These are phyloP conservation scores for Candida berthetii DNA, from an alignment of 805 yeast species.

Conservation along the genomic window DNA sequence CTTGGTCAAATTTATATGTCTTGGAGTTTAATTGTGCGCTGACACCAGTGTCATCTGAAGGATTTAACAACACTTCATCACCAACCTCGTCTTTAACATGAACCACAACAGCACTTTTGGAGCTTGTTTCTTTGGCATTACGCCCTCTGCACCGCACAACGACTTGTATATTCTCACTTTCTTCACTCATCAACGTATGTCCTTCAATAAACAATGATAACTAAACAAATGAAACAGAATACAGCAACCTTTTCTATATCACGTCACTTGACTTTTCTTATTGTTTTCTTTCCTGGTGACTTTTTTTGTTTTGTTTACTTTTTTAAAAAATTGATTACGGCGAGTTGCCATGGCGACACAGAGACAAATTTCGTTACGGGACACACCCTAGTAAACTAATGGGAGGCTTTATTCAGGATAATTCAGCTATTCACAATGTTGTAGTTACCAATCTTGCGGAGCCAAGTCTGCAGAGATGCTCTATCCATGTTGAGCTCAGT, in stretches of 20 bases:
- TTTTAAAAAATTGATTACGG: background rate
- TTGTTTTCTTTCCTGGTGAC: background rate
- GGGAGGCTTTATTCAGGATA: too few relatives aligned
- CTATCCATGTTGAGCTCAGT: slow-evolving; percentile 58
- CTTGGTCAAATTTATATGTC: slow-evolving; percentile 70
- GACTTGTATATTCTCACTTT: slow-evolving; percentile 49
- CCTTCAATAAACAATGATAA: too few relatives aligned
- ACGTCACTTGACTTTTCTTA: too few relatives aligned
- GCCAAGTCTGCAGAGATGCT: slow-evolving; percentile 42
- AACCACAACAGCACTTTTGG: slow-evolving; percentile 56
- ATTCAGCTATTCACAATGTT: slow-evolving; percentile 33
- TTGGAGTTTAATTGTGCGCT: slow-evolving; percentile 38
- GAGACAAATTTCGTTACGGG: too few relatives aligned
- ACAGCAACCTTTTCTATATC: too few relatives aligned
- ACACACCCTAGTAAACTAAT: background rate
- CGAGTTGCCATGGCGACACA: background rate
- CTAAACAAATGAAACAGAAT: too few relatives aligned
- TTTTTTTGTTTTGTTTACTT: background rate
- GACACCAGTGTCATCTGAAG: slow-evolving; percentile 31
- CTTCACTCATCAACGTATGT: slow-evolving; percentile 9
- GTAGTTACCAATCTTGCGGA: slow-evolving; percentile 45
- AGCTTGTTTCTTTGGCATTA: slow-evolving; percentile 47
- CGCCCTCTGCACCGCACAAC: slow-evolving; percentile 62
- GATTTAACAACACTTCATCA: slow-evolving; percentile 41
- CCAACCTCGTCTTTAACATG: slow-evolving; percentile 41